Evolutionary conservation across 169 alveolate species (phyloP).

Genomic region (Plasmodium yoelii): DNA sequence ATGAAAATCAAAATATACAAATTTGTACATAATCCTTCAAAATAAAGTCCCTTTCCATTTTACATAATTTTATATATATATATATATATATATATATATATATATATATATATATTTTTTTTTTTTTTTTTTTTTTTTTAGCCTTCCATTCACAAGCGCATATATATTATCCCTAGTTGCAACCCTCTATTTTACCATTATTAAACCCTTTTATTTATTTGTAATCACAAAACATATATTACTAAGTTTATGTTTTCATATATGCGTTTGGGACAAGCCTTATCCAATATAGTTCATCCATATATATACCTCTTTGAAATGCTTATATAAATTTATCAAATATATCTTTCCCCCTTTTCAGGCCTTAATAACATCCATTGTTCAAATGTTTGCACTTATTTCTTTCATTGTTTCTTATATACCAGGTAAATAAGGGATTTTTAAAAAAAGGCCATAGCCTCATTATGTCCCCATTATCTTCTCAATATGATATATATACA

Average conservation of each 20-base stretch:
- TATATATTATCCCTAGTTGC: constrained; percentile 56
- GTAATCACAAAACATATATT: constrained; percentile 12
- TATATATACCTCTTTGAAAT: neutral
- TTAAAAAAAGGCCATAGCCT: neutral
- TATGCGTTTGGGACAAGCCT: neutral
- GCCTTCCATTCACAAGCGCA: constrained; percentile 73
- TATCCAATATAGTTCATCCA: neutral
- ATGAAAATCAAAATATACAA: neutral
- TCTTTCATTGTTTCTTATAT: constrained; percentile 66
- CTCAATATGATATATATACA: neutral
- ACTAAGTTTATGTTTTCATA: neutral
- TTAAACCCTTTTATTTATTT: constrained; percentile 60
- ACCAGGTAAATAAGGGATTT: constrained; percentile 41
- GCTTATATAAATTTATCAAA: neutral
- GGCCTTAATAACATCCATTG: constrained; percentile 71
- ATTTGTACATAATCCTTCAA: neutral
- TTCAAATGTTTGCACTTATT: constrained; percentile 70
- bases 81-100: neutral
- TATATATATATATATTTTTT: neutral
- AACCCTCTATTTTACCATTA: constrained; percentile 55
- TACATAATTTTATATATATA: neutral
- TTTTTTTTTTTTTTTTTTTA: constrained; percentile 5
- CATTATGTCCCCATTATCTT: neutral
- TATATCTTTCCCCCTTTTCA: neutral
- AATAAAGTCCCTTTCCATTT: neutral